A percentile compares a stretch with the other conserved stretches of the same genome.
Conservation (phyloP, 2,329 filamentous ascomycete genomes). For the Diplocarpon mali region DNA sequence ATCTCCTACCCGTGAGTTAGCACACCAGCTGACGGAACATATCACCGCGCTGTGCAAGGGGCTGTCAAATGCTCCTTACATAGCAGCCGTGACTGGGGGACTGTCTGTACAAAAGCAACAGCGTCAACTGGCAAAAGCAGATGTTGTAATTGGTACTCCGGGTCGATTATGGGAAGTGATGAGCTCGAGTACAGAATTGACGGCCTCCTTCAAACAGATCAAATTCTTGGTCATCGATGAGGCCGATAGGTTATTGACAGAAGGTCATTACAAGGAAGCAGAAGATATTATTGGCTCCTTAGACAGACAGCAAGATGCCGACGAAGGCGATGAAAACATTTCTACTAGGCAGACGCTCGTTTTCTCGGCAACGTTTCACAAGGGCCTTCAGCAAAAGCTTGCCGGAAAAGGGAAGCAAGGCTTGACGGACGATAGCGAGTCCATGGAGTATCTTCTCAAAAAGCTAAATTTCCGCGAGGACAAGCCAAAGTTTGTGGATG, state of each 20-base stretch:
- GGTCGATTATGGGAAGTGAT: constrained; percentile 92
- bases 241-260: constrained; percentile 81
- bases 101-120: constrained; percentile 93
- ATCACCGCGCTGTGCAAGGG: constrained; percentile 61
- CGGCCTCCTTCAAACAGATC: constrained; percentile 60
- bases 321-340: constrained; percentile 36
- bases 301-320: constrained; percentile 48
- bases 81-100: constrained; percentile 88
- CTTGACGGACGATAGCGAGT: constrained; percentile 62
- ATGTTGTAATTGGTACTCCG: constrained; percentile 88
- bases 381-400: constrained; percentile 81
- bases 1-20: constrained; percentile 85
- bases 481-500: constrained; percentile 82
- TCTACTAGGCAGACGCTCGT: constrained; percentile 72
- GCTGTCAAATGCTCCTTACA: constrained; percentile 49
- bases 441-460: constrained; percentile 85
- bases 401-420: constrained; percentile 55
- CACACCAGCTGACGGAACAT: constrained; percentile 81
- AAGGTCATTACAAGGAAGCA: constrained; percentile 91
- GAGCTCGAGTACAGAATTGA: constrained; percentile 58
- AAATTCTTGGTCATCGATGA: constrained; percentile 86
- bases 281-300: constrained; percentile 77
- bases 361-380: constrained; percentile 94
- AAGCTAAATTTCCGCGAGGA: constrained; percentile 80
- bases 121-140: constrained; percentile 68